These are phyloP conservation scores for Debaryomyces hansenii DNA, from an alignment of 805 yeast species.

Conservation along the genomic window DNA sequence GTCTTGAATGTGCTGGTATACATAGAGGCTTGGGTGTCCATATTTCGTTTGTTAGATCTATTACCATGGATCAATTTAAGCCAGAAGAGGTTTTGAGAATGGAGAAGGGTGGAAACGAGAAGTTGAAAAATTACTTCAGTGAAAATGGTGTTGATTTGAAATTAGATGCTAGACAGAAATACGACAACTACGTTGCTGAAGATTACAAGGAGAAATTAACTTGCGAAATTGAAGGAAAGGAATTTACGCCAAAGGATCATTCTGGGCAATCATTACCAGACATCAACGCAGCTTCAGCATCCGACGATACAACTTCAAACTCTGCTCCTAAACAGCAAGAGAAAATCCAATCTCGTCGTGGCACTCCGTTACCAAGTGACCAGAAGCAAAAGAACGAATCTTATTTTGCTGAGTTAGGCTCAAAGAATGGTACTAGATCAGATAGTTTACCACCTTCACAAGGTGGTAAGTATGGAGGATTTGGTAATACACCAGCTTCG, in stretches of 20 bases:
- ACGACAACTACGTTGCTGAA: constrained; percentile 88
- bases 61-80: constrained; percentile 98
- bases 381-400: constrained; percentile 69
- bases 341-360: constrained; percentile 41
- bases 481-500: constrained; percentile 72
- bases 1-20: constrained; percentile 96
- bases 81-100: constrained; percentile 84
- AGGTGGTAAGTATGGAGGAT: constrained; percentile 91
- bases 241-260: constrained; percentile 68
- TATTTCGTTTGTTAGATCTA: constrained; percentile 91
- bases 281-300: constrained; percentile 2
- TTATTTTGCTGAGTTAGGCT: constrained; percentile 80
- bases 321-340: constrained; percentile 17
- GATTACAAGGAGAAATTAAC: constrained; percentile 85
- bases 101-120: constrained; percentile 93
- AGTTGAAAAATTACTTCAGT: constrained; percentile 66
- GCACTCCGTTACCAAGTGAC: constrained; percentile 33
- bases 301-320: constrained; percentile 4
- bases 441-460: constrained; percentile 84
- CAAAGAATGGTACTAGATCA: constrained; percentile 69
- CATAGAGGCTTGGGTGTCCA: constrained; percentile 97
- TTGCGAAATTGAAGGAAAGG: constrained; percentile 70
- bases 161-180: constrained; percentile 71
- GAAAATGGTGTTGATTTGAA: constrained; percentile 67
- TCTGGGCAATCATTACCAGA: constrained; percentile 43